Evolutionary conservation across 176 grass and related monocot species (phyloP).

Genomic region (Lolium rigidum): DNA sequence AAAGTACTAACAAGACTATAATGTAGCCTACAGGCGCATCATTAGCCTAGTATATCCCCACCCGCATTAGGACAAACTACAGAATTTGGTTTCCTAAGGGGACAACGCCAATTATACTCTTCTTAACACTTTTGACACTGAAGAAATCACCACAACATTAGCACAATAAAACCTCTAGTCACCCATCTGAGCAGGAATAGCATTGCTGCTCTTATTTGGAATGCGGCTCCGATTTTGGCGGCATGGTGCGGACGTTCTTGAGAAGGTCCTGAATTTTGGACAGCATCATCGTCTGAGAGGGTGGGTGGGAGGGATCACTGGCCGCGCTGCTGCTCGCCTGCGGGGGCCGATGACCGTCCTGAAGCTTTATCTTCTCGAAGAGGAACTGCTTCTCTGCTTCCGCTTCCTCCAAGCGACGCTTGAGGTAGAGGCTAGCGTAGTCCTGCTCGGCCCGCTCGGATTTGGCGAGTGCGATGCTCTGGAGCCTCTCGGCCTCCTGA

Average conservation of each 20-base stretch:
- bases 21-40: slow-evolving; percentile 27
- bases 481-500: slow-evolving; percentile 87
- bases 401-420: slow-evolving; percentile 92
- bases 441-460: slow-evolving; percentile 95
- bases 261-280: slow-evolving; percentile 94
- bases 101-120: neutral
- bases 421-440: slow-evolving; percentile 94
- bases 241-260: slow-evolving; percentile 76
- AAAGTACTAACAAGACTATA: neutral
- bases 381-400: slow-evolving; percentile 97
- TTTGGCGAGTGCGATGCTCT: slow-evolving; percentile 88
- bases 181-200: neutral
- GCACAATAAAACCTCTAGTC: slow-evolving; percentile 16
- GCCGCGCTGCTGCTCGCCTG: slow-evolving; percentile 31
- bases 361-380: slow-evolving; percentile 93
- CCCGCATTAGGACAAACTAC: neutral
- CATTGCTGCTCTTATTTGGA: slow-evolving; percentile 40
- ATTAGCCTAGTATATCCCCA: slow-evolving; percentile 23
- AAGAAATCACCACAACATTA: slow-evolving; percentile 39
- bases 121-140: neutral
- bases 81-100: neutral
- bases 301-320: slow-evolving; percentile 52
- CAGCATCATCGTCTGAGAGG: slow-evolving; percentile 75
- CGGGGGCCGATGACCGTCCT: slow-evolving; percentile 62
- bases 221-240: slow-evolving; percentile 57